Conservation (phyloP, 73 alveolate species). For the Tetrahymena elliotti region DNA sequence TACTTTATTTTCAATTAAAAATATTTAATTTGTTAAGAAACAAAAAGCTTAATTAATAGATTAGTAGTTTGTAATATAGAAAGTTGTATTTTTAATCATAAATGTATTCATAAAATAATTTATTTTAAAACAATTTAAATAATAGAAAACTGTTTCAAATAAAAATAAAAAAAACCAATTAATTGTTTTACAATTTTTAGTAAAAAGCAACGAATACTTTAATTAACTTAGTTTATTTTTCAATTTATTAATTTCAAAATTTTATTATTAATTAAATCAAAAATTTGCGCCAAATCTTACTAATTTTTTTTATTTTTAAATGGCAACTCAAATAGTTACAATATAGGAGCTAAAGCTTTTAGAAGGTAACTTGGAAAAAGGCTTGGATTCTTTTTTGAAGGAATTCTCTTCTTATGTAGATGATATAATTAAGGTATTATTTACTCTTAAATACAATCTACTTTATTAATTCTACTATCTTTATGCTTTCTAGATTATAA, state of each 20-base stretch:
- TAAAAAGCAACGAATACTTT: not conserved
- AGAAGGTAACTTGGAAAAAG: not conserved
- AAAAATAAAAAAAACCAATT: too few relatives aligned
- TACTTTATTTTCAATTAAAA: too few relatives aligned
- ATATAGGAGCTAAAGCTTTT: not conserved
- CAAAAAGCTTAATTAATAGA: too few relatives aligned
- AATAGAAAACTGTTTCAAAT: too few relatives aligned
- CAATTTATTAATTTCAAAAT: not conserved
- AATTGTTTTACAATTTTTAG: too few relatives aligned
- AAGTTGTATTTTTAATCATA: too few relatives aligned
- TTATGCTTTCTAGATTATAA: too few relatives aligned
- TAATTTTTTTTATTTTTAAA: not conserved
- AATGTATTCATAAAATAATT: too few relatives aligned
- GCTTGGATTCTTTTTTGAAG: not conserved
- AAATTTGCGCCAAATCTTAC: not conserved
- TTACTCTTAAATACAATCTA: not conserved
- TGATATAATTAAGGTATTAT: not conserved
- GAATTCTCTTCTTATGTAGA: not conserved
- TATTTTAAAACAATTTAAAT: too few relatives aligned
- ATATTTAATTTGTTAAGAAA: too few relatives aligned
- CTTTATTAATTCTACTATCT: not conserved
- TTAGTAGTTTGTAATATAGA: too few relatives aligned
- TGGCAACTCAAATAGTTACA: not conserved
- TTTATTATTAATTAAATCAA: not conserved
- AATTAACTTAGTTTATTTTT: too few relatives aligned